Base-by-base conservation (phyloP, 2,329 filamentous ascomycete species). In the Trichophyton verrucosum region DNA sequence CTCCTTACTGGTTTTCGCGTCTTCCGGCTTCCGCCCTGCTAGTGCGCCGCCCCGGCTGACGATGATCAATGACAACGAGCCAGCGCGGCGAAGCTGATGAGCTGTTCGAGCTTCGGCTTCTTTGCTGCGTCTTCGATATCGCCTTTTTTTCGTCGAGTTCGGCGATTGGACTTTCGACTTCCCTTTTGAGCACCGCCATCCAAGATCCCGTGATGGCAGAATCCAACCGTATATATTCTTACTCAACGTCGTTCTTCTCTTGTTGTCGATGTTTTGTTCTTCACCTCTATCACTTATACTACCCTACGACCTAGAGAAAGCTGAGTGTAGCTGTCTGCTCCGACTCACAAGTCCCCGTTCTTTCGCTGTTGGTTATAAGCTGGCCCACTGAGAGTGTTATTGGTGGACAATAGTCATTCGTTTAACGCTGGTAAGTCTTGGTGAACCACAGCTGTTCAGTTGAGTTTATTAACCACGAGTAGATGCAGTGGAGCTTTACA, bases 111-210 rank as follows among this genome's bases (percentile, higher is more conserved):
- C 27, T 38, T 38, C 33, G 33, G 33, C 33, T 38, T 38, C n/a
- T 38, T 55, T 51, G 20, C 46, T 51, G 22, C 22, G 22, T 51
- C 20, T 55, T 27, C 8, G 6, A 22, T 27, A 8, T 36, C 20
- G 22, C 22, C 6, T 51, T 22, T 20, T 27, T 22, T 27, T n/a
- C 20, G 33, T 38, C 33, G 8, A 9, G 33, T 27, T 55, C 51
- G 27, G 51, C 51, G 51, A 51, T 51, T 51, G 46, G 46, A 51
- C 46, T 27, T 27, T 55, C 27, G 27, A 55, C 51, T 55, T 55
- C 51, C 51, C 24, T 20, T 55, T 38, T 36, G 30, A 27, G 51
- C 27, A 24, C 44, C 44, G 44, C 44, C 44, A 46, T 46, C 44
- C n/a, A 17, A 53, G 24, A 33, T 53, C 51, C 33, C 51, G 51